Evolutionary conservation across 163 green algal genomes (phyloP).

Genomic region (Trebouxiophyceae sp.): DNA sequence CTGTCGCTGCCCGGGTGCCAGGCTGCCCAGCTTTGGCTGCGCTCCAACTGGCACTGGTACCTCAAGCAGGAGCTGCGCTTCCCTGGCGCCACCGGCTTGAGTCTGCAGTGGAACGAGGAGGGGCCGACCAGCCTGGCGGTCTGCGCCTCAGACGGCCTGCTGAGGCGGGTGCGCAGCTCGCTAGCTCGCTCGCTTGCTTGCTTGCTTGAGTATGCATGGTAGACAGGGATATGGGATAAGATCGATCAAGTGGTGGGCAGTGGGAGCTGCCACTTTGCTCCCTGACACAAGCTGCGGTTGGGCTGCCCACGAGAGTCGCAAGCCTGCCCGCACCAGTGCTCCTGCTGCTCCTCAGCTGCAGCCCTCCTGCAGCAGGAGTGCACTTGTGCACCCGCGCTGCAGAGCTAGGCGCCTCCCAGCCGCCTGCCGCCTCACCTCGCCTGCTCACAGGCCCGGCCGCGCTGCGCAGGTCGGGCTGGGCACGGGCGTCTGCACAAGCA

Average conservation of each 20-base stretch:
- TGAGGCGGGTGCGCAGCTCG: background rate
- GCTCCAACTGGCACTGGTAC: slow-evolving; percentile 93
- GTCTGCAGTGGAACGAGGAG: background rate
- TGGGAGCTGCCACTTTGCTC: no score
- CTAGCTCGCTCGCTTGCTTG: background rate
- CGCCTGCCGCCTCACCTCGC: no score
- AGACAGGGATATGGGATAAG: no score
- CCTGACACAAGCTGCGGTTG: no score
- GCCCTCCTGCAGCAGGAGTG: no score
- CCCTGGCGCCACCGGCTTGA: background rate
- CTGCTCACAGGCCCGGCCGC: background rate
- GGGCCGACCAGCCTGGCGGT: background rate
- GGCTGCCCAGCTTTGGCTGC: slow-evolving; percentile 75
- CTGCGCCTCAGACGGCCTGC: background rate
- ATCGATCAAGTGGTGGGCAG: no score
- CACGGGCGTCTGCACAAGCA: slow-evolving; percentile 24
- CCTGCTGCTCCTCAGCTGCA: background rate
- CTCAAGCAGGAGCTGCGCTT: slow-evolving; percentile 65
- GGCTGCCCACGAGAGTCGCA: background rate
- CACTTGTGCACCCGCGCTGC: no score
- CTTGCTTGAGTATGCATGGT: no score
- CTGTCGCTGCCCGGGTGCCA: background rate
- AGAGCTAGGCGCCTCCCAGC: no score
- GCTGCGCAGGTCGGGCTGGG: slow-evolving; percentile 15
- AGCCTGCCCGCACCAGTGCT: background rate